These are phyloP conservation scores for Ligustrum vulgare DNA, from an alignment of 257 asterid genomes.

Conservation along the genomic window DNA sequence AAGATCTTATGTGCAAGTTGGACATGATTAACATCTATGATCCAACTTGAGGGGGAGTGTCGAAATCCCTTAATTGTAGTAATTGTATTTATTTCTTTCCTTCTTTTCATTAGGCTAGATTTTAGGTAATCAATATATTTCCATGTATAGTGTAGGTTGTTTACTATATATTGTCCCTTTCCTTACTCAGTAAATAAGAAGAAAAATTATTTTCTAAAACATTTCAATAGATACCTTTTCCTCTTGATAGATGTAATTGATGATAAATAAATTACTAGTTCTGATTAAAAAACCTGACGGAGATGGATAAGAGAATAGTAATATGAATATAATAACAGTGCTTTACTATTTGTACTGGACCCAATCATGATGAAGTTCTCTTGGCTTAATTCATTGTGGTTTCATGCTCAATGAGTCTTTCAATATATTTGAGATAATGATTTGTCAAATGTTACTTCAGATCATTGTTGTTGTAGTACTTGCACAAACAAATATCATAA, in stretches of 20 bases:
- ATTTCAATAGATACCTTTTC: too few relatives aligned
- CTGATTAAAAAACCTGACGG: background rate
- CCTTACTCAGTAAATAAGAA: too few relatives aligned
- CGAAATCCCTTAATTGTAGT: too few relatives aligned
- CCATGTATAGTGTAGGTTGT: too few relatives aligned
- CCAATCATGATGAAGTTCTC: conserved; percentile 18
- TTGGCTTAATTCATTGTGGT: background rate
- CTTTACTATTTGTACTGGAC: background rate
- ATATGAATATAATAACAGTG: background rate
- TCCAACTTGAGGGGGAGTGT: too few relatives aligned
- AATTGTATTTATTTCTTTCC: too few relatives aligned
- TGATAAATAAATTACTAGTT: background rate
- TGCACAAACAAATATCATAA: background rate
- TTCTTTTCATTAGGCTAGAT: too few relatives aligned
- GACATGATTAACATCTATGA: too few relatives aligned
- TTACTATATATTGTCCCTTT: too few relatives aligned
- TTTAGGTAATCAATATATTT: too few relatives aligned
- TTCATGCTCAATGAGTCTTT: conserved; percentile 14
- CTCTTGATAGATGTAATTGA: background rate
- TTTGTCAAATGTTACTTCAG: conserved; percentile 1
- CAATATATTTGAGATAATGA: background rate
- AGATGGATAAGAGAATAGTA: background rate
- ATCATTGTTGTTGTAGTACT: background rate
- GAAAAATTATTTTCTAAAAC: too few relatives aligned
- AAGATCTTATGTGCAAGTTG: too few relatives aligned